Evolutionary conservation across 1,284 basidiomycete genomes (phyloP).

Genomic region (Trametes sp.): DNA sequence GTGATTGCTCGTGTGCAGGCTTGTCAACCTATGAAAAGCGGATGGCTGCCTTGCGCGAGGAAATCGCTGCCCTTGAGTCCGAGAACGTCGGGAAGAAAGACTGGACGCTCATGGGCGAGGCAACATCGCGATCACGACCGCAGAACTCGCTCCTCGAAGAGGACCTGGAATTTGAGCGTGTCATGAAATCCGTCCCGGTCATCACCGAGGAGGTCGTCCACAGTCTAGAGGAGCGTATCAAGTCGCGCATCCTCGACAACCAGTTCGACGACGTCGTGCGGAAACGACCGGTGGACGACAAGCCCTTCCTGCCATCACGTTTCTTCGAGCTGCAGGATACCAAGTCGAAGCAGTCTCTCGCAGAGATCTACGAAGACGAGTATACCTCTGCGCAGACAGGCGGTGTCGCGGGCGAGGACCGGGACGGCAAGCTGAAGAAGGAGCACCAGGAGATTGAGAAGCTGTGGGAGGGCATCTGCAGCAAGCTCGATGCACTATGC

Average conservation of each 20-base stretch:
- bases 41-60: slow-evolving; percentile 62
- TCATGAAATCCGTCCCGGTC: slow-evolving; percentile 87
- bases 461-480: slow-evolving; percentile 87
- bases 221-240: slow-evolving; percentile 91
- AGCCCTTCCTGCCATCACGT: slow-evolving; percentile 90
- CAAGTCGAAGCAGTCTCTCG: slow-evolving; percentile 88
- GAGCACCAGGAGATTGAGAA: slow-evolving; percentile 89
- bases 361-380: slow-evolving; percentile 97
- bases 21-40: slow-evolving; percentile 72
- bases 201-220: slow-evolving; percentile 91
- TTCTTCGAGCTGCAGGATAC: slow-evolving; percentile 91
- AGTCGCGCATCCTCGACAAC: slow-evolving; percentile 86
- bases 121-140: slow-evolving; percentile 82
- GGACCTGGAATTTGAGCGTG: slow-evolving; percentile 94
- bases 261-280: slow-evolving; percentile 94
- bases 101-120: slow-evolving; percentile 96
- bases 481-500: slow-evolving; percentile 92
- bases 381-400: slow-evolving; percentile 75
- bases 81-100: slow-evolving; percentile 79
- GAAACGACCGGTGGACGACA: slow-evolving; percentile 79
- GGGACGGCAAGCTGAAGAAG: slow-evolving; percentile 88
- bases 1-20: slow-evolving; percentile 34
- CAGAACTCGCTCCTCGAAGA: slow-evolving; percentile 94
- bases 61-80: slow-evolving; percentile 75
- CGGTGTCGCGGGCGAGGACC: slow-evolving; percentile 69